Evolutionary conservation across 1,284 basidiomycete genomes (phyloP).

Genomic region (Violaceomyces palustris): DNA sequence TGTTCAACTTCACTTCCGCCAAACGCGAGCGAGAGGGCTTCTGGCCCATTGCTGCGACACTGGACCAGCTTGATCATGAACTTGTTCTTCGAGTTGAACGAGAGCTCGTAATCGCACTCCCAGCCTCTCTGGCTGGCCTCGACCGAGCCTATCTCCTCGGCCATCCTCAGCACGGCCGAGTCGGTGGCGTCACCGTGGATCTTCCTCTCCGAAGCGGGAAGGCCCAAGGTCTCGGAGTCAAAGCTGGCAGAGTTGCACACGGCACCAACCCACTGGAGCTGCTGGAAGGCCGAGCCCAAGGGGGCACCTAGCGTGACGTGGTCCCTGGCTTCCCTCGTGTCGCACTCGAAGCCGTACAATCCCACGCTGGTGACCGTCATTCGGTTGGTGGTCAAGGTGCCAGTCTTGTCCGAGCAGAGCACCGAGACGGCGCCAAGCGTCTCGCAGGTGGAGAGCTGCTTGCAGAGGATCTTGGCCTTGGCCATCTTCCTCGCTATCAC

Average conservation of each 20-base stretch:
- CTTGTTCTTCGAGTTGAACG: conserved; percentile 66
- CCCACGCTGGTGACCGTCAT: conserved; percentile 54
- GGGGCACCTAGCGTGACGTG: conserved; percentile 24
- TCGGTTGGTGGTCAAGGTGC: conserved; percentile 65
- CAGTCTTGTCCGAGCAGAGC: conserved; percentile 70
- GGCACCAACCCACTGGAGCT: conserved; percentile 56
- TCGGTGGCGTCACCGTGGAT: conserved; percentile 66
- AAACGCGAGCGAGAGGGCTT: not conserved
- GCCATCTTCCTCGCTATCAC: conserved; percentile 71
- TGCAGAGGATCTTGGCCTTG: conserved; percentile 65
- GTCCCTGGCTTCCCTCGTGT: conserved; percentile 13
- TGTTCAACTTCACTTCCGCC: conserved; percentile 7
- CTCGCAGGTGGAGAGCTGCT: conserved; percentile 62
- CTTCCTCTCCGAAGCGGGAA: conserved; percentile 36
- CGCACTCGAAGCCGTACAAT: conserved; percentile 49
- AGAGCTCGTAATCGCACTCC: conserved; percentile 53
- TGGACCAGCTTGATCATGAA: conserved; percentile 60
- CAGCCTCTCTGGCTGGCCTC: conserved; percentile 50
- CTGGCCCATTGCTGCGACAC: not conserved
- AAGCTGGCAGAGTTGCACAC: conserved; percentile 66
- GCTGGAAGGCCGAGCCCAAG: conserved; percentile 13
- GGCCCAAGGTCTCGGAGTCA: conserved; percentile 48
- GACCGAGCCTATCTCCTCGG: conserved; percentile 57
- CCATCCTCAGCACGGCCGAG: conserved; percentile 62
- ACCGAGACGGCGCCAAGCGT: conserved; percentile 65